phyloP scores from a whole-genome alignment of 1,284 basidiomycete genomes.

The Leccinum solheimii region DNA sequence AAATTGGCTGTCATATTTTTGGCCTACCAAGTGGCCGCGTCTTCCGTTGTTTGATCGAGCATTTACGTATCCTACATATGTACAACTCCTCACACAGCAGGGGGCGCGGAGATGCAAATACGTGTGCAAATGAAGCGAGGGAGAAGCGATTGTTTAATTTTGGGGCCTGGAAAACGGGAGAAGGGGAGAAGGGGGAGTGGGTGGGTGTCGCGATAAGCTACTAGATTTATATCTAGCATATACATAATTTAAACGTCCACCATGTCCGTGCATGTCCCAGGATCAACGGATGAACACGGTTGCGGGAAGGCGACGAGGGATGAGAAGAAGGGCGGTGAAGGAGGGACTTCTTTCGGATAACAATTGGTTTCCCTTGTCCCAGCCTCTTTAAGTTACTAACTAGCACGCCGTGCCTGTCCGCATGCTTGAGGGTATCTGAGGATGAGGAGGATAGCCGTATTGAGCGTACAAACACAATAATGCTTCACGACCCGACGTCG shows the following conservation, averaged over 20 bases:
- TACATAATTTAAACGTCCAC: slow-evolving; percentile 1
- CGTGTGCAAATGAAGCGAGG: not conserved
- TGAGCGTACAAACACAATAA: not conserved
- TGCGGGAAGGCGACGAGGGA: not conserved
- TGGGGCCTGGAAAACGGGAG: not conserved
- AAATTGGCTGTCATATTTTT: slow-evolving; percentile 1
- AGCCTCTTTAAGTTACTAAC: slow-evolving; percentile 6
- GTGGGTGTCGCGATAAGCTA: not conserved
- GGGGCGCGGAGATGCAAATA: not conserved
- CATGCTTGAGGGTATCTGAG: not conserved
- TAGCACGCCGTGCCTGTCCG: not conserved
- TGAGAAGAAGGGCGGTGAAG: not conserved
- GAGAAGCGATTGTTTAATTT: not conserved
- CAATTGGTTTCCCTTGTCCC: not conserved
- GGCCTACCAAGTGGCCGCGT: no score
- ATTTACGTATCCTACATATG: no score
- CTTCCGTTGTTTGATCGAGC: no score
- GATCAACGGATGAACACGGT: not conserved
- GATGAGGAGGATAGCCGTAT: not conserved
- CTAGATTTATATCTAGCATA: not conserved
- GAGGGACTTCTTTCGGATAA: not conserved
- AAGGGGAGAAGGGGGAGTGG: not conserved
- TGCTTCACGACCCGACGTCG: not conserved
- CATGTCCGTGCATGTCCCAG: not conserved
- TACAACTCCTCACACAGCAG: no score